Evolutionary conservation across 1,284 basidiomycete species (phyloP), one percentile per base, ranked within the genome.

Genomic region (Trametes hirsuta): DNA sequence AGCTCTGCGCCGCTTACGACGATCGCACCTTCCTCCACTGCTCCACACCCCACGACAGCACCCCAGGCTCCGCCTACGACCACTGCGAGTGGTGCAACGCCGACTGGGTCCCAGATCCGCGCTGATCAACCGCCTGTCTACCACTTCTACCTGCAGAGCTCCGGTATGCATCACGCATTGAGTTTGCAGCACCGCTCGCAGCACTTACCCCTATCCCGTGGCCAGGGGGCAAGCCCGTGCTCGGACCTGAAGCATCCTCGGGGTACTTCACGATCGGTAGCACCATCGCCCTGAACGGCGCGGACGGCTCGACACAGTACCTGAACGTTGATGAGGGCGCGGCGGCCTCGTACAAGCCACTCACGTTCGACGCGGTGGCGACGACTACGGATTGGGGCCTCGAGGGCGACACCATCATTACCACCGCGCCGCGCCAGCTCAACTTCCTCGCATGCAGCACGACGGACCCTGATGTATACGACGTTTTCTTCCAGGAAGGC

Each of bases 351-450:
- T 86, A 83, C 71, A 79, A 82, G 68, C 71, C 81, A 8, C 69
- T 85, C 48, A 77, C 77, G 3, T 76, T 85, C 48, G 78, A 76
- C 55, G 64, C 72, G 2, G 78, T 80, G 0, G 80, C 84, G 30
- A 77, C 74, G 11, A 84, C 83, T 35, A 81, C 79, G 8, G 75
- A 82, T 64, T 86, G 84, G 84, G 80, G 77, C 36, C 74, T 86
- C 45, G 83, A 84, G 66, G 84, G 83, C 12, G 84, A 86, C 66
- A 84, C 84, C 21, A 85, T 85, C 67, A 81, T 85, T 67, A 83
- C 78, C 35, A 82, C 79, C 8, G 70, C 69, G 57, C 81, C 81
- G 30, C 71, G 81, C 39, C 79, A 82, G 69, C 77, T 84, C 48
- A 84, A 85, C 66, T 86, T 84, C 72, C 69, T 84, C 35, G 82